Evolutionary conservation across 345 rosid genomes (phyloP).

Genomic region (Excoecaria agallocha): DNA sequence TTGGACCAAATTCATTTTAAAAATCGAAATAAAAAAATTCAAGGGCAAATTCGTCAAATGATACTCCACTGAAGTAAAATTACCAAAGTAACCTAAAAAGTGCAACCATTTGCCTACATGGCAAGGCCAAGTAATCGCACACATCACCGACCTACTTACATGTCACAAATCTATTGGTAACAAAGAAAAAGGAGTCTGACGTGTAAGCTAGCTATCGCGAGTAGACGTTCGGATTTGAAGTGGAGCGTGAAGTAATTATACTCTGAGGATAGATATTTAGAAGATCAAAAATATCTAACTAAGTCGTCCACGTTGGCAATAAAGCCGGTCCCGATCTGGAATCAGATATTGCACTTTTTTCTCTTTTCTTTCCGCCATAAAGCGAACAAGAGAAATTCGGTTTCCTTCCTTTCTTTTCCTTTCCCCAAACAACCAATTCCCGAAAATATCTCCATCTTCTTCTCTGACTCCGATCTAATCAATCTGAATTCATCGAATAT

Average conservation of each 20-base stretch:
- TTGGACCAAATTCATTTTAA: too few relatives aligned
- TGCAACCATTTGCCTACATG: conserved; percentile 21
- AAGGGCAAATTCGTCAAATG: conserved; percentile 17
- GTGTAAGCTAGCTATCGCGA: conserved; percentile 16
- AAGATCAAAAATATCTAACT: conserved; percentile 72
- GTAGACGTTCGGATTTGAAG: not conserved
- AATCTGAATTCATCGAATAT: not conserved
- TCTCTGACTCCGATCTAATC: conserved; percentile 19
- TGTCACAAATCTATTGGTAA: conserved; percentile 11
- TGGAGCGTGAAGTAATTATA: conserved; percentile 2
- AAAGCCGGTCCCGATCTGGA: conserved; percentile 50
- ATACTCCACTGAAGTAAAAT: not conserved
- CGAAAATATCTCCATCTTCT: conserved; percentile 25
- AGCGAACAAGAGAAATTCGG: not conserved
- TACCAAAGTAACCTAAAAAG: conserved; percentile 31
- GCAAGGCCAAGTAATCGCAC: conserved; percentile 3
- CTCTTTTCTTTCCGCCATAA: not conserved
- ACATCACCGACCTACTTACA: not conserved
- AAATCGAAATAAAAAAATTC: not conserved
- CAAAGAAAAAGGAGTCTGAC: too few relatives aligned
- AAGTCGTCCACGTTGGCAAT: conserved; percentile 73
- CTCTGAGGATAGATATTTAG: conserved; percentile 43
- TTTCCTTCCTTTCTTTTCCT: not conserved
- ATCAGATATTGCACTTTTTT: conserved; percentile 56
- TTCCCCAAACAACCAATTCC: conserved; percentile 32